These are phyloP conservation scores for Triangularia setosa DNA, from an alignment of 2,329 filamentous ascomycete species.

Conservation along the genomic window DNA sequence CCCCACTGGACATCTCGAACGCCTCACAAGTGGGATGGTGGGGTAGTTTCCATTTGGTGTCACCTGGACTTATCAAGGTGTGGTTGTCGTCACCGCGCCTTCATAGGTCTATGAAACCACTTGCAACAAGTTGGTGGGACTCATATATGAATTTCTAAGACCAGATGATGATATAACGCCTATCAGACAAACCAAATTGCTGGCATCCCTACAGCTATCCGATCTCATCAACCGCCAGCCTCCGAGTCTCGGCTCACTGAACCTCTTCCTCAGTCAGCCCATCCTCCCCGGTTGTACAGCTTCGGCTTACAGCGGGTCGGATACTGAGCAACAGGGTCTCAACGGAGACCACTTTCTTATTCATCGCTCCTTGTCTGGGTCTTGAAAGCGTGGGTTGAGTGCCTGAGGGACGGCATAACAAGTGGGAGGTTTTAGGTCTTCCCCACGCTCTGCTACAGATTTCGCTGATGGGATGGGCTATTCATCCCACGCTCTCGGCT, in stretches of 20 bases:
- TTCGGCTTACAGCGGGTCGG: not conserved
- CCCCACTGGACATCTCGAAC: not conserved
- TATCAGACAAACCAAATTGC: not conserved
- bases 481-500: conserved; percentile 8
- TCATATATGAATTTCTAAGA: not conserved
- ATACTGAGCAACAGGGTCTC: not conserved
- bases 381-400: not conserved
- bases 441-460: conserved; percentile 12
- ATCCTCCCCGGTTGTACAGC: not conserved
- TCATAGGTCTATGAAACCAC: not conserved
- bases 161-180: not conserved
- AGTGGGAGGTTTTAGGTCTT: not conserved
- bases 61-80: not conserved
- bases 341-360: not conserved
- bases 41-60: not conserved
- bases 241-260: not conserved
- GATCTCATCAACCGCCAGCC: not conserved
- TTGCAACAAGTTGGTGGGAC: not conserved
- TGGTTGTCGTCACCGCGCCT: not conserved
- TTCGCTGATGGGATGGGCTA: not conserved
- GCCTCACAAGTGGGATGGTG: not conserved
- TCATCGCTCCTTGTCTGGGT: not conserved
- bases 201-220: not conserved
- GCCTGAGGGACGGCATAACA: not conserved
- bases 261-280: not conserved